phyloP scores from a whole-genome alignment of 2,329 filamentous ascomycete species.

The Monilinia polystroma region DNA sequence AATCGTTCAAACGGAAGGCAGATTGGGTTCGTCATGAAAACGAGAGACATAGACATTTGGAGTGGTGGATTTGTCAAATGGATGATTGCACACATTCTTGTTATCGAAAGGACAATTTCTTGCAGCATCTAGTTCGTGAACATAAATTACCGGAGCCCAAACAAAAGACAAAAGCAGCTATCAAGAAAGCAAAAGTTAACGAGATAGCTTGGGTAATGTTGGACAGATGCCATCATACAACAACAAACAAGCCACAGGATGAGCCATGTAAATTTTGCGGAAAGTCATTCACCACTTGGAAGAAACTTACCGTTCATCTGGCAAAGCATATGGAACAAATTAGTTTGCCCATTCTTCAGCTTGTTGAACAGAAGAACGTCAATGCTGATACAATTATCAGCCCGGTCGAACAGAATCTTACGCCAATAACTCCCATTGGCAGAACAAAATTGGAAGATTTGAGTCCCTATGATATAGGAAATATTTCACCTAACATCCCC shows the following conservation, averaged over 20 bases:
- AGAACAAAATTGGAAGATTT: constrained; percentile 33
- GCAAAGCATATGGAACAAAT: constrained; percentile 95
- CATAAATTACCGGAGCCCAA: constrained; percentile 85
- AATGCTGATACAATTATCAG: constrained; percentile 65
- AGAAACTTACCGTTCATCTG: constrained; percentile 89
- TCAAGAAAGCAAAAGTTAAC: constrained; percentile 55
- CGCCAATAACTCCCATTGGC: constrained; percentile 35
- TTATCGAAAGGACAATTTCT: constrained; percentile 87
- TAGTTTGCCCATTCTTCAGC: constrained; percentile 72
- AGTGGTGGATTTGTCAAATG: constrained; percentile 86
- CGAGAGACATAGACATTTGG: constrained; percentile 82
- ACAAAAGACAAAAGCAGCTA: constrained; percentile 68
- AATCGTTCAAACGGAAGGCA: constrained; percentile 92
- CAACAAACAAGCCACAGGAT: constrained; percentile 61
- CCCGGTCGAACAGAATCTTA: constrained; percentile 53
- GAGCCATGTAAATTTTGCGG: constrained; percentile 88
- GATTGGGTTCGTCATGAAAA: constrained; percentile 96
- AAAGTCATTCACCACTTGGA: constrained; percentile 79
- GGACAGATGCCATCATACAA: constrained; percentile 73
- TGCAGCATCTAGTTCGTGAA: constrained; percentile 88
- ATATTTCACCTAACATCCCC: constrained; percentile 33
- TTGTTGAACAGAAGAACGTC: constrained; percentile 54
- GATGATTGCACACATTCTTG: constrained; percentile 79
- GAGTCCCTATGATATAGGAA: constrained; percentile 35
- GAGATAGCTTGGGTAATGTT: constrained; percentile 76